Conservation (phyloP, 768 basidiomycete species). For the Tylopilus sp. region DNA sequence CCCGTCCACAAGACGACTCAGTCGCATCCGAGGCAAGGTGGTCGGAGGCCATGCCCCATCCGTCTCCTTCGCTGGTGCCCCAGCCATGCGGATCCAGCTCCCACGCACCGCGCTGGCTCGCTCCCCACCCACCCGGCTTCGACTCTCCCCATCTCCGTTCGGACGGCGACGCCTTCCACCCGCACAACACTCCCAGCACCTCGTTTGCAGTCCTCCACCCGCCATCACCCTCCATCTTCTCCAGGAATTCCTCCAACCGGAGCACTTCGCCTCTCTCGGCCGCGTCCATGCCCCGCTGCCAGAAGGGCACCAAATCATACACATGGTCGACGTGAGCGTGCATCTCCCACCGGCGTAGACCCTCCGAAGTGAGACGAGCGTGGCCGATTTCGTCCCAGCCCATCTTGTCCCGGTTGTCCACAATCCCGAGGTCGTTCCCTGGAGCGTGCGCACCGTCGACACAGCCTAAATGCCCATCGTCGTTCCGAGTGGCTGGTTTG, state of each 20-base stretch:
- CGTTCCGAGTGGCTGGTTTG: slow-evolving; percentile 5
- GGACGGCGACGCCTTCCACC: slow-evolving; percentile 12
- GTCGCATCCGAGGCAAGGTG: slow-evolving; percentile 19
- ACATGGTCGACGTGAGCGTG: slow-evolving; percentile 43
- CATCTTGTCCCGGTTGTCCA: slow-evolving; percentile 21
- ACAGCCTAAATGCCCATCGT: neutral
- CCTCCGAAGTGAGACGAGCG: slow-evolving; percentile 28
- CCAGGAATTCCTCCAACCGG: slow-evolving; percentile 44
- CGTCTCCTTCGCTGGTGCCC: slow-evolving; percentile 6
- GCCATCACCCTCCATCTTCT: slow-evolving; percentile 35
- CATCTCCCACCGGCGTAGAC: slow-evolving; percentile 28
- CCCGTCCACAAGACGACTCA: slow-evolving; percentile 11
- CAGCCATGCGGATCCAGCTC: neutral
- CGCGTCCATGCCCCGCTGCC: slow-evolving; percentile 47
- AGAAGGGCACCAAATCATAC: slow-evolving; percentile 50
- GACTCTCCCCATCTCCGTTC: slow-evolving; percentile 13
- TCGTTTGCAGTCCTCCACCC: slow-evolving; percentile 30
- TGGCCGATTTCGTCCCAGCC: slow-evolving; percentile 31
- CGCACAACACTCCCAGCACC: slow-evolving; percentile 29
- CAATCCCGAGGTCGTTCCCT: slow-evolving; percentile 8
- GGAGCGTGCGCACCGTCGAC: neutral
- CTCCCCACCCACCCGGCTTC: slow-evolving; percentile 7
- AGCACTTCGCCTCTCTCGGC: slow-evolving; percentile 44
- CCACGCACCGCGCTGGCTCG: slow-evolving; percentile 9
- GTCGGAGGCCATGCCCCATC: slow-evolving; percentile 11